These are phyloP conservation scores for Gypsophila paniculata DNA, from an alignment of 179 eudicot species.

Conservation along the genomic window DNA sequence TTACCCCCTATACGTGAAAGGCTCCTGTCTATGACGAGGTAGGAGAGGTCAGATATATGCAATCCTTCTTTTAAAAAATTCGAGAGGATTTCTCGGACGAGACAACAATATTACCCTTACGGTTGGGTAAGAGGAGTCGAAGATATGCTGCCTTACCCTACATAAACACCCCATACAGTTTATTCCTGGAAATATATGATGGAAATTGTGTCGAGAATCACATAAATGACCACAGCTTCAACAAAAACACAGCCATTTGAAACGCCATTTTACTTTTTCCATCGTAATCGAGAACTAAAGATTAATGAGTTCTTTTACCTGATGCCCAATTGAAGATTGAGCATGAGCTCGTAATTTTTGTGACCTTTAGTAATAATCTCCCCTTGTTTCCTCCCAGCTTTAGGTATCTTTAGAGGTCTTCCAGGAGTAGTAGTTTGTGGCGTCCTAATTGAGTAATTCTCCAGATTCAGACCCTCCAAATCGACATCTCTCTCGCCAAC, in stretches of 20 bases:
- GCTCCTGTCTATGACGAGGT: background rate
- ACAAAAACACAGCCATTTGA: too few species aligned
- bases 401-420: conserved; percentile 37
- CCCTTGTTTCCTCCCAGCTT: conserved; percentile 62
- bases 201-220: too few species aligned
- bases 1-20: too few species aligned
- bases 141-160: too few species aligned
- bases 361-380: conserved; percentile 72
- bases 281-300: background rate
- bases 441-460: conserved; percentile 23
- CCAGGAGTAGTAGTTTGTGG: conserved; percentile 27
- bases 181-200: too few species aligned
- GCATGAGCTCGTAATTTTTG: conserved; percentile 91
- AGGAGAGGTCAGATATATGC: too few species aligned
- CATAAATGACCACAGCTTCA: too few species aligned
- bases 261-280: background rate
- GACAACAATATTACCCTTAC: too few species aligned
- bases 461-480: conserved; percentile 33
- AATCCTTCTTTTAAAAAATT: too few species aligned
- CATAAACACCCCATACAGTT: too few species aligned
- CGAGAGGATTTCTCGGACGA: too few species aligned
- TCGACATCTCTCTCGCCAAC: conserved; percentile 43
- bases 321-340: conserved; percentile 88
- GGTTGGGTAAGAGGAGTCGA: too few species aligned
- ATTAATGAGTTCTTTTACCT: conserved; percentile 39